These are phyloP conservation scores for Ogataea trehalophila DNA, from an alignment of 805 yeast species.

Conservation along the genomic window DNA sequence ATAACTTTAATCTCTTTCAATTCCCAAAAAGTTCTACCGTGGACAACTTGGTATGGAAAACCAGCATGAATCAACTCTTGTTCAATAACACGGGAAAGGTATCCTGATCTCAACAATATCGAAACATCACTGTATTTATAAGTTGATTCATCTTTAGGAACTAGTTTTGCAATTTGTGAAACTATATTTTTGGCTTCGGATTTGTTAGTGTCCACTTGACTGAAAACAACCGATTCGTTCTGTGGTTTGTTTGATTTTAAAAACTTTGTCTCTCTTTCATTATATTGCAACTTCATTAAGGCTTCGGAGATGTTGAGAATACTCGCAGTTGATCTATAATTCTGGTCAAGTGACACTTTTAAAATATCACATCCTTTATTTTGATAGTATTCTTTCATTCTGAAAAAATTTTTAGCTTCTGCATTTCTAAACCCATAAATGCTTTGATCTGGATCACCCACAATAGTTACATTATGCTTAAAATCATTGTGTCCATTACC, in stretches of 20 bases:
- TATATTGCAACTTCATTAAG: slow-evolving; percentile 56
- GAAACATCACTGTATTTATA: slow-evolving; percentile 61
- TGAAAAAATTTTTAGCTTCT: slow-evolving; percentile 56
- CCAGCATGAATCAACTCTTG: slow-evolving; percentile 47
- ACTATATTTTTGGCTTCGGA: slow-evolving; percentile 59
- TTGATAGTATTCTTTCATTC: slow-evolving; percentile 40
- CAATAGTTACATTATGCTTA: slow-evolving; percentile 67
- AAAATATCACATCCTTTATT: slow-evolving; percentile 15
- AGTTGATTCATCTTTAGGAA: slow-evolving; percentile 37
- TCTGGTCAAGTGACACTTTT: slow-evolving; percentile 50
- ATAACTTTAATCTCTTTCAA: slow-evolving; percentile 60
- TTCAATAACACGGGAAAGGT: slow-evolving; percentile 60
- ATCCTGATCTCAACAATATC: slow-evolving; percentile 61
- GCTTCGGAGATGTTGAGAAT: slow-evolving; percentile 62
- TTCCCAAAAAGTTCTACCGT: slow-evolving; percentile 81
- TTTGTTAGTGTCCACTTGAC: slow-evolving; percentile 29
- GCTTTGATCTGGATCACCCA: slow-evolving; percentile 96
- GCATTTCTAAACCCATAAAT: slow-evolving; percentile 89
- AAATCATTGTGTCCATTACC: slow-evolving; percentile 35
- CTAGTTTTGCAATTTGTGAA: slow-evolving; percentile 46
- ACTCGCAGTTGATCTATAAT: slow-evolving; percentile 74
- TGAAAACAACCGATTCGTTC: not conserved
- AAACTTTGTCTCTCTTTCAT: slow-evolving; percentile 37
- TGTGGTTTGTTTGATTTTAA: slow-evolving; percentile 41
- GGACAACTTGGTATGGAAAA: slow-evolving; percentile 63